These are phyloP conservation scores for Chrysanthemum lavandulifolium DNA, from an alignment of 129 eudicot species.

Conservation along the genomic window DNA sequence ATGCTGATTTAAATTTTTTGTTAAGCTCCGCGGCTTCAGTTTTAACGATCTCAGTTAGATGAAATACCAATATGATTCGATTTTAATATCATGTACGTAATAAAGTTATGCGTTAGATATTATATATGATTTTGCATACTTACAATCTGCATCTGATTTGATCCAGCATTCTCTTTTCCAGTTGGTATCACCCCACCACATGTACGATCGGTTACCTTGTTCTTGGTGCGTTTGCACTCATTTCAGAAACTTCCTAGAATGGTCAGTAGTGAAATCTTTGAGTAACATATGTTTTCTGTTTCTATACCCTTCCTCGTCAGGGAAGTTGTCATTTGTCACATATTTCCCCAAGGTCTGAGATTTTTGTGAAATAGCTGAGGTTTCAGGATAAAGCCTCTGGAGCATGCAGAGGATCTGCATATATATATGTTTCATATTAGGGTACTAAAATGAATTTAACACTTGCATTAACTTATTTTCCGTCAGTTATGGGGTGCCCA, in stretches of 20 bases:
- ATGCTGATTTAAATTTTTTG: no score
- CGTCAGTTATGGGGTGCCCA: not conserved
- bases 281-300: not conserved
- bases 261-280: conserved; percentile 38
- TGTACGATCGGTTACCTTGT: conserved; percentile 28
- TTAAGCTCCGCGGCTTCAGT: no score
- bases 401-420: conserved; percentile 5
- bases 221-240: conserved; percentile 31
- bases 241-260: conserved; percentile 32
- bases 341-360: not conserved
- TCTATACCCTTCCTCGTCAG: not conserved
- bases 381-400: no score
- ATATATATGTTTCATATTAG: not conserved
- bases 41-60: no score
- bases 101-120: not conserved
- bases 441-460: not conserved
- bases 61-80: no score
- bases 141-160: conserved; percentile 83
- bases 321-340: conserved; percentile 23
- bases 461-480: not conserved
- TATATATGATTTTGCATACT: conserved; percentile 24
- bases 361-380: no score
- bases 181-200: conserved; percentile 30
- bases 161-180: conserved; percentile 62
- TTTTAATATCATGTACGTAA: no score